phyloP scores from a whole-genome alignment of 2,329 filamentous ascomycete genomes.

The Nigrospora sphaerica region DNA sequence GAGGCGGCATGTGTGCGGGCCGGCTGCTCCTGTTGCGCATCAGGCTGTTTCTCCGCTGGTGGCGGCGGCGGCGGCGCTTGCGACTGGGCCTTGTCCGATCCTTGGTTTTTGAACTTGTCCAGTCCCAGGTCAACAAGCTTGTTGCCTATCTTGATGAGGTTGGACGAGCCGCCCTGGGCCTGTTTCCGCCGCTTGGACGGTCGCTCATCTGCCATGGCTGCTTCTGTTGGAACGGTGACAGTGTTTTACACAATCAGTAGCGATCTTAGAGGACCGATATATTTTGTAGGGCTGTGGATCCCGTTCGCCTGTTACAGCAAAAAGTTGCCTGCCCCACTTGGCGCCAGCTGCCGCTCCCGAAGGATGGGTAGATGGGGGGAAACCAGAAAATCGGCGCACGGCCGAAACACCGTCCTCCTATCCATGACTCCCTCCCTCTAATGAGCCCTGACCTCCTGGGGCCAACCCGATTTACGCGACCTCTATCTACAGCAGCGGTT shows the following conservation, averaged over 20 bases:
- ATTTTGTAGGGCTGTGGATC: too few species aligned
- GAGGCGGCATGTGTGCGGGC: not conserved
- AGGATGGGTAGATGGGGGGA: too few species aligned
- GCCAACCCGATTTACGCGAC: too few species aligned
- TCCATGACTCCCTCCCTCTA: too few species aligned
- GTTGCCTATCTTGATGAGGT: conserved; percentile 2
- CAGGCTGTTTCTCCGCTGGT: not conserved
- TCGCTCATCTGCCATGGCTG: conserved; percentile 1
- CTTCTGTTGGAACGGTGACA: not conserved
- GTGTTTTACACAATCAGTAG: not conserved
- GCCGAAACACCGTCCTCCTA: too few species aligned
- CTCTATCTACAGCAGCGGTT: too few species aligned
- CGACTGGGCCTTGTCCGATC: not conserved
- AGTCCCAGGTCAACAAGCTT: conserved; percentile 6
- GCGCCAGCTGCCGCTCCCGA: too few species aligned
- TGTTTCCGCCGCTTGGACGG: conserved; percentile 5
- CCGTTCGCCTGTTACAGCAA: too few species aligned
- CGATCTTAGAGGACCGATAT: too few species aligned
- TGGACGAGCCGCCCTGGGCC: not conserved
- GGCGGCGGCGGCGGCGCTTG: not conserved
- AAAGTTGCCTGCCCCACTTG: too few species aligned
- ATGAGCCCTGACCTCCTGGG: too few species aligned
- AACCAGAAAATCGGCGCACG: too few species aligned
- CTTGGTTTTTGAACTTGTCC: conserved; percentile 1
- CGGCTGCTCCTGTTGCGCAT: not conserved